A percentile compares a stretch with the other conserved stretches of the same genome.
These are phyloP conservation scores for Pyricularia pennisetigena DNA, from an alignment of 2,329 filamentous ascomycete species.

Conservation along the genomic window DNA sequence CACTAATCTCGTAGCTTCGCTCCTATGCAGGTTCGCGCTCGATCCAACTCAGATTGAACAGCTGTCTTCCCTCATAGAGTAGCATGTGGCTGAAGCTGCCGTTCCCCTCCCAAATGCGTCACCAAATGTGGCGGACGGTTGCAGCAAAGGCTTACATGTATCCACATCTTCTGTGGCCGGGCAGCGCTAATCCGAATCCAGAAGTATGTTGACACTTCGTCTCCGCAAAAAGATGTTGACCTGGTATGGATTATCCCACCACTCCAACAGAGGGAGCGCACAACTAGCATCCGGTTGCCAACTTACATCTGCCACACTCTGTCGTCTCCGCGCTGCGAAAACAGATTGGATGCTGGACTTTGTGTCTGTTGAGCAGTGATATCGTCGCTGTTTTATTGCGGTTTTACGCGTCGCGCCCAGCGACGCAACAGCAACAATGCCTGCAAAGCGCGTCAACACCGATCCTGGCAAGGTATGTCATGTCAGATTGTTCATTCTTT, in stretches of 20 bases:
- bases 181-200: conserved; percentile 8
- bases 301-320: not conserved
- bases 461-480: conserved; percentile 25
- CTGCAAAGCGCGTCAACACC: conserved; percentile 18
- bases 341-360: not conserved
- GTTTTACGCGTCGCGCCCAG: conserved; percentile 2
- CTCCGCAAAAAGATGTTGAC: not conserved
- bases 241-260: not conserved
- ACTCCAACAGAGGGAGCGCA: not conserved
- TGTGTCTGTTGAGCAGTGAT: not conserved
- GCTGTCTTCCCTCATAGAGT: conserved; percentile 3
- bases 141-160: not conserved
- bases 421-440: not conserved
- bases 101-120: not conserved
- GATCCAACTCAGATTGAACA: not conserved
- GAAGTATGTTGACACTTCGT: conserved; percentile 14
- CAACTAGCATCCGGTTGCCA: not conserved
- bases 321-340: not conserved
- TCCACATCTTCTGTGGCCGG: not conserved
- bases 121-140: conserved; percentile 5
- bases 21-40: not conserved
- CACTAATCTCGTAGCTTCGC: not conserved
- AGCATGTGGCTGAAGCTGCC: conserved; percentile 5
- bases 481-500: not conserved
- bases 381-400: not conserved